A percentile compares a stretch with the other conserved stretches of the same genome.
phyloP scores from a whole-genome alignment of 2,329 filamentous ascomycete species.

The Aspergillus pseudonomiae region DNA sequence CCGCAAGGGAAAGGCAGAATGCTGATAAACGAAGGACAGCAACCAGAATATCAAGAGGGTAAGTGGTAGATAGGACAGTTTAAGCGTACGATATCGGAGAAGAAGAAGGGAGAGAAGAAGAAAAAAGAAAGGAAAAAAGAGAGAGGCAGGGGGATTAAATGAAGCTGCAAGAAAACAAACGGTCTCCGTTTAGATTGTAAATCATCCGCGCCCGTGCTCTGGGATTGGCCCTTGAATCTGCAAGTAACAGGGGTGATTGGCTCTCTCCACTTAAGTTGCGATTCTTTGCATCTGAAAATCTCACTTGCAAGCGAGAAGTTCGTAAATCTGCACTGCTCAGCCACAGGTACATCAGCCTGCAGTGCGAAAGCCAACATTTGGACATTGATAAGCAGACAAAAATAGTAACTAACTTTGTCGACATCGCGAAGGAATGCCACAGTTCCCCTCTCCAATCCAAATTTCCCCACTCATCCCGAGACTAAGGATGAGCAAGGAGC shows the following conservation, averaged over 20 bases:
- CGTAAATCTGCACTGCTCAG: neutral
- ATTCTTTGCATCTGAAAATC: too few species aligned
- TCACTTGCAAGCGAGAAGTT: neutral
- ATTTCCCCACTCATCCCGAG: neutral
- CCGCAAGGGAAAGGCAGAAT: neutral
- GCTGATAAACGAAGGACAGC: conserved; percentile 7
- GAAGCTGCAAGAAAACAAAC: neutral
- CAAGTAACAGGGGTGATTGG: neutral
- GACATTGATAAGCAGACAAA: neutral
- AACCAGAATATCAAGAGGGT: neutral
- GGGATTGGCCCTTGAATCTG: neutral
- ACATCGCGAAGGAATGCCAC: neutral
- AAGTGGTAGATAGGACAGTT: conserved; percentile 1
- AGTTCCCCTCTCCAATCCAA: neutral
- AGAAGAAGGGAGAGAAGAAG: neutral
- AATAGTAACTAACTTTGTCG: neutral
- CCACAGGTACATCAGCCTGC: neutral
- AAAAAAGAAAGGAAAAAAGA: neutral
- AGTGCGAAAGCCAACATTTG: neutral
- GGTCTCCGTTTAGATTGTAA: neutral
- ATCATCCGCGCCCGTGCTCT: neutral
- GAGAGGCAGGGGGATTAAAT: neutral
- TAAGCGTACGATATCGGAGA: neutral
- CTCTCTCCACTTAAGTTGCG: too few species aligned
- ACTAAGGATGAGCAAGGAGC: neutral